Evolutionary conservation across 2,329 filamentous ascomycete genomes (phyloP).

Genomic region (Tolypocladium ovalisporum): DNA sequence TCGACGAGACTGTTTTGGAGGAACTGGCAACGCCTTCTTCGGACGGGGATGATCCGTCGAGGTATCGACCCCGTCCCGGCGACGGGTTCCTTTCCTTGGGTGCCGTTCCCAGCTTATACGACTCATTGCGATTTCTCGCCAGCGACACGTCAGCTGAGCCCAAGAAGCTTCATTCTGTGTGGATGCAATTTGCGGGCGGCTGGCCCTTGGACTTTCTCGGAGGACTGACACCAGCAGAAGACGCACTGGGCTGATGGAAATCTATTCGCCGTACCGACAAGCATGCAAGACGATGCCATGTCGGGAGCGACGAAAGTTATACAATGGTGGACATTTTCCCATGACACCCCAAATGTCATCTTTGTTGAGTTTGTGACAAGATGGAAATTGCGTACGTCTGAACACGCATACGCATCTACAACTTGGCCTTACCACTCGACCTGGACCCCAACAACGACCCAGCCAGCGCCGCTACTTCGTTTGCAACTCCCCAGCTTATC

Average conservation of each 20-base stretch:
- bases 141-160: constrained; percentile 1
- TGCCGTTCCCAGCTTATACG: background rate
- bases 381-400: too few relatives aligned
- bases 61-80: constrained; percentile 1
- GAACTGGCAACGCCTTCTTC: background rate
- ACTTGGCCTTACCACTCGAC: background rate
- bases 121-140: constrained; percentile 2
- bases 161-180: constrained; percentile 2
- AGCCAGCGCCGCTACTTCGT: constrained; percentile 26
- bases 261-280: background rate
- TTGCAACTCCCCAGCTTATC: constrained; percentile 46
- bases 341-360: too few relatives aligned
- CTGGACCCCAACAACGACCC: background rate
- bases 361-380: too few relatives aligned
- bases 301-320: background rate
- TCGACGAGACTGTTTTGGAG: constrained; percentile 1
- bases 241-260: background rate
- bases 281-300: background rate
- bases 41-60: background rate
- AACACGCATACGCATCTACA: too few relatives aligned
- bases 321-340: too few relatives aligned
- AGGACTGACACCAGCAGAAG: background rate
- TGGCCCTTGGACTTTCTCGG: background rate
- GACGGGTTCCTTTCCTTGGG: background rate
- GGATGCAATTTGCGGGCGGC: constrained; percentile 1